Base-by-base conservation (phyloP, 805 yeast genomes). In the Kazachstania kunashirensis region DNA sequence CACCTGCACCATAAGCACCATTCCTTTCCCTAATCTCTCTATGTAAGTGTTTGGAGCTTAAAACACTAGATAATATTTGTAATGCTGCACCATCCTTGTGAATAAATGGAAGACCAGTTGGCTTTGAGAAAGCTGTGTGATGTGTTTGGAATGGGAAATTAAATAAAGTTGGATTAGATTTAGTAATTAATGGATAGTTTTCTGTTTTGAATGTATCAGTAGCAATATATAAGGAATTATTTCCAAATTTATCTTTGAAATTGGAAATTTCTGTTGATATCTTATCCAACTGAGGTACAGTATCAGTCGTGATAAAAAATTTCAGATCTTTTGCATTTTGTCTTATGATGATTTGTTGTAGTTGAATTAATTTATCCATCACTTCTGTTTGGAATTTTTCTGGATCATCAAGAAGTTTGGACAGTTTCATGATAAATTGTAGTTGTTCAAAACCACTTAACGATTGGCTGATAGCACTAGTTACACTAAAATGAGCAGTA, bases 1-100 rank as follows among this genome's bases (percentile, higher is more conserved):
- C 82, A 4, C 98, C 98, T 5, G 95, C 97, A 6, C 98, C 98
- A 54, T 92, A 92, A 0, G 98, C 98, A 41, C 98, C 98, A 39
- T 95, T 95, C 51, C 89, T 77, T 54, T 92, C 98, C 46, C 98
- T 73, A 26, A 92, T 77, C 45, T 86, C 95, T 10, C 84, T 73
- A 58, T 92, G 98, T 33, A 92, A 64, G 47, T 83, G 75, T 52
- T 82, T 84, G 61, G 80, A 88, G 0, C 95, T 79, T 47, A 86
- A 58, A 40, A 92, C 57, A 47, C 81, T 88, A 1, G 96, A 71
- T 32, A 92, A 66, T 0, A 92, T 75, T 58, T 84, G 95, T 30
- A 92, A 68, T 1, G 85, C 68, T 0, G 97, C 94, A 25, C 95
- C 86, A 45, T 89, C 96, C 34, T 68, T 61, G 35, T 76, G 68